Evolutionary conservation across 2,329 filamentous ascomycete genomes (phyloP), one percentile per base, ranked within the genome.

Genomic region (Aschersonia sp.): DNA sequence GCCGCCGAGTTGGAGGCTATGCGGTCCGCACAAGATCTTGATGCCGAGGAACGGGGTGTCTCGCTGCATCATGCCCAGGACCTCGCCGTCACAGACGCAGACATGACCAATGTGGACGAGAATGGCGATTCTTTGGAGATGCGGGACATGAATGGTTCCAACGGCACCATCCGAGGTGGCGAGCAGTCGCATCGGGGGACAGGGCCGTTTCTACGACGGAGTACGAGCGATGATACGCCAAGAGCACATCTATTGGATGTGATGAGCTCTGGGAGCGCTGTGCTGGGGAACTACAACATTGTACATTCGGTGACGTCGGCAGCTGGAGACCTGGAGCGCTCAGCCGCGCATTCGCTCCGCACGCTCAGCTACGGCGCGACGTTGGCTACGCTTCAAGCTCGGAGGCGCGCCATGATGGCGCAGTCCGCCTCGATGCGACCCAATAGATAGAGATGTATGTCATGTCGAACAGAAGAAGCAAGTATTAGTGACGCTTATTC

Each of bases 41-140:
- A 80, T 53, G 70, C 72, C 1, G 77, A 78, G 53, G 77, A 80
- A 56, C 68, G 75, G 10, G 76, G 74, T 3, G 63, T 75, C 5
- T 56, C 66, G 41, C 40, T 45, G 40, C 45, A 45, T 28, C 5
- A 43, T 42, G 32, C 40, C 7, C 30, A 35, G n/a, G n/a, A 42
- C 43, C 9, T 31, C 2, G 4, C 40, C 3, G 61, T 59, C 48
- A 56, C 66, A 2, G 64, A 63, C 43, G 58, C 61, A 42, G 57
- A 60, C 3, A 53, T 56, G 6, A 4, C 12, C 28, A 32, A 40
- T 20, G 49, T 56, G n/a, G 64, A 67, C 46, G 68, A 66, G 47
- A 60, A 59, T 4, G 59, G 64, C n/a, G 65, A 67, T 42, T 20
- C 1, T 20, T 65, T 74, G 28, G 74, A 77, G 54, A 58, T 75